A percentile compares a stretch with the other conserved stretches of the same genome.
Evolutionary conservation across 768 basidiomycete species (phyloP).

Genomic region (Auricularia heimuer): DNA sequence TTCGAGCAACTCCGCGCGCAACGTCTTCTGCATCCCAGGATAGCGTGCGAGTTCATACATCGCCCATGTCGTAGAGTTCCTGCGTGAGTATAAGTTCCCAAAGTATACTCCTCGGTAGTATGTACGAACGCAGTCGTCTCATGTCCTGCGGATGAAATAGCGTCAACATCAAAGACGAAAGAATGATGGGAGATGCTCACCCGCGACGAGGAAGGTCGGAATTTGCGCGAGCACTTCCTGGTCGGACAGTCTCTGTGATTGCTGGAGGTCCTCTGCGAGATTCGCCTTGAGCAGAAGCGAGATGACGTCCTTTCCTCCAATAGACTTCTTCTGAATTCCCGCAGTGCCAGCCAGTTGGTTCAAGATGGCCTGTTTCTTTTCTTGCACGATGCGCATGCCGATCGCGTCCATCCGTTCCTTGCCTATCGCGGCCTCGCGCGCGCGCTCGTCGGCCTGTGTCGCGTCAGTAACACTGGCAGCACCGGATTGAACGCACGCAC

Average conservation of each 20-base stretch:
- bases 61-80: slow-evolving; percentile 26
- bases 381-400: neutral
- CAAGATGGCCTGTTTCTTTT: neutral
- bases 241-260: slow-evolving; percentile 18
- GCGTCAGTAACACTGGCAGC: neutral
- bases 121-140: slow-evolving; percentile 13
- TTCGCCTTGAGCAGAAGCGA: slow-evolving; percentile 22
- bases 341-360: neutral
- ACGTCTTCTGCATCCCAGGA: slow-evolving; percentile 22
- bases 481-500: neutral
- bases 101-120: neutral
- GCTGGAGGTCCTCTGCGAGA: slow-evolving; percentile 20
- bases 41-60: slow-evolving; percentile 22
- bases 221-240: slow-evolving; percentile 32
- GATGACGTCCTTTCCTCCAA: slow-evolving; percentile 18
- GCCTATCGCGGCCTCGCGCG: neutral
- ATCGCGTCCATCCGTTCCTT: neutral
- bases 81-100: slow-evolving; percentile 11
- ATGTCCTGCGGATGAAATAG: neutral
- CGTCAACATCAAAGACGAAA: neutral
- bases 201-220: slow-evolving; percentile 50
- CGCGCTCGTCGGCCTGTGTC: slow-evolving; percentile 7
- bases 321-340: neutral
- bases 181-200: neutral
- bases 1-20: slow-evolving; percentile 23